Percentiles rank a stretch among this genome's conserved stretches.
Evolutionary conservation across 352 stramenopile genomes (phyloP).

Genomic region (Pythium scleroteichum): DNA sequence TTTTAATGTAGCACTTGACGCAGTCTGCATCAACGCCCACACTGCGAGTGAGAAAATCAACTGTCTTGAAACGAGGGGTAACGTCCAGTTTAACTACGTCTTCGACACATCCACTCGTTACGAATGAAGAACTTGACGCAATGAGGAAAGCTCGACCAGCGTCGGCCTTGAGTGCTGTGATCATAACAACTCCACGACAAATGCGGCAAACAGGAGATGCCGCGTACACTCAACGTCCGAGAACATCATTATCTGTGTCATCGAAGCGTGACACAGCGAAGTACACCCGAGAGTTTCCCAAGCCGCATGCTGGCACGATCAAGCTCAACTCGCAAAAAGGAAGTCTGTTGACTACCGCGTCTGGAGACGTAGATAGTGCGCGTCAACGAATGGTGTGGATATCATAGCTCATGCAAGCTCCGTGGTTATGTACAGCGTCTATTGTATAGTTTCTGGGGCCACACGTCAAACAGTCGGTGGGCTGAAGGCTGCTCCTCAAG

Average conservation of each 20-base stretch:
- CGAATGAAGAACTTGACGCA: constrained; percentile 15
- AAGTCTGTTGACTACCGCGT: neutral
- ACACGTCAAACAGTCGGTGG: too few species aligned
- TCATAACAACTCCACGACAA: constrained; percentile 5
- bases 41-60: constrained; percentile 17
- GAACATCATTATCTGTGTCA: neutral
- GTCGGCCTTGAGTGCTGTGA: constrained; percentile 17
- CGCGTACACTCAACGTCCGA: neutral
- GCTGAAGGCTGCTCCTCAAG: neutral
- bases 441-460: constrained; percentile 8
- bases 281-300: constrained; percentile 67
- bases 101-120: neutral
- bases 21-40: constrained; percentile 19
- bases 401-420: neutral
- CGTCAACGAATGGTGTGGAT: constrained; percentile 55
- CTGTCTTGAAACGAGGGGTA: constrained; percentile 3
- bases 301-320: constrained; percentile 50
- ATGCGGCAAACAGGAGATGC: neutral
- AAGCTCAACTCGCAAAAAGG: constrained; percentile 15
- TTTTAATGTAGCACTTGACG: constrained; percentile 8
- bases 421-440: constrained; percentile 5
- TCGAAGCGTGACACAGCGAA: constrained; percentile 11
- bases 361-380: constrained; percentile 20
- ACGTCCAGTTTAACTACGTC: neutral
- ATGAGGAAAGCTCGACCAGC: constrained; percentile 15